A percentile compares a stretch with the other conserved stretches of the same genome.
Evolutionary conservation across 2,329 filamentous ascomycete genomes (phyloP).

Genomic region (Bipolaris gigantea): DNA sequence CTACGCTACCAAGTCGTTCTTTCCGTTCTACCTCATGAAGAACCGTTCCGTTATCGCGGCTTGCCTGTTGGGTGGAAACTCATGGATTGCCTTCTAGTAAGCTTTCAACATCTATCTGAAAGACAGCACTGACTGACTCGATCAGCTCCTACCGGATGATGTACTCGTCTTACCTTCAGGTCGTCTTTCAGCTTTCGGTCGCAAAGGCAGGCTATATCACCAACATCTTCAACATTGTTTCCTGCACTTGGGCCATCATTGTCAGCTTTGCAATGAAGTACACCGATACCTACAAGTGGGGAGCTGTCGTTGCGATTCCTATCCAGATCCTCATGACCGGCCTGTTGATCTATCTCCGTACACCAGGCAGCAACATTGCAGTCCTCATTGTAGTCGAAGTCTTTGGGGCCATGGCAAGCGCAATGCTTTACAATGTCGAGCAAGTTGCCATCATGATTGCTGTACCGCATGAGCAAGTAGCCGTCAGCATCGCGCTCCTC

Average conservation of each 20-base stretch:
- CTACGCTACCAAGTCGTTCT: slow-evolving; percentile 44
- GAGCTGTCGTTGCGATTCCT: slow-evolving; percentile 26
- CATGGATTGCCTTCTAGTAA: slow-evolving; percentile 29
- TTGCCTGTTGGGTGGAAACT: slow-evolving; percentile 43
- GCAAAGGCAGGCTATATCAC: slow-evolving; percentile 24
- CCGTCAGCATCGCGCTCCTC: slow-evolving; percentile 48
- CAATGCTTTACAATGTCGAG: slow-evolving; percentile 24
- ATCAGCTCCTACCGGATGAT: slow-evolving; percentile 32
- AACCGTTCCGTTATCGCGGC: slow-evolving; percentile 55
- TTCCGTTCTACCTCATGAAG: slow-evolving; percentile 51
- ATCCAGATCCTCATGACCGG: slow-evolving; percentile 29
- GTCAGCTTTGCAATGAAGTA: slow-evolving; percentile 25
- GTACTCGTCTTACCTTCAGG: slow-evolving; percentile 45
- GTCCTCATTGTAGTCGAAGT: slow-evolving; percentile 36
- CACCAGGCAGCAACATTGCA: slow-evolving; percentile 24
- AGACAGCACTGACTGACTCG: neutral
- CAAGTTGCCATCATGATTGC: slow-evolving; percentile 26
- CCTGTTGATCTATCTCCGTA: slow-evolving; percentile 34
- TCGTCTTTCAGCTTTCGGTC: slow-evolving; percentile 33
- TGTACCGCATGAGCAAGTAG: slow-evolving; percentile 24
- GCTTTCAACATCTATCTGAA: neutral
- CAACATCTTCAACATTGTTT: slow-evolving; percentile 29
- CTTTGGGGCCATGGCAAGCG: slow-evolving; percentile 25
- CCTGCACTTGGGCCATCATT: slow-evolving; percentile 22
- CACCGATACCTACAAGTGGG: slow-evolving; percentile 30